These are phyloP conservation scores for Saccharomycopsis guyanensis DNA, from an alignment of 805 yeast genomes.

Conservation along the genomic window DNA sequence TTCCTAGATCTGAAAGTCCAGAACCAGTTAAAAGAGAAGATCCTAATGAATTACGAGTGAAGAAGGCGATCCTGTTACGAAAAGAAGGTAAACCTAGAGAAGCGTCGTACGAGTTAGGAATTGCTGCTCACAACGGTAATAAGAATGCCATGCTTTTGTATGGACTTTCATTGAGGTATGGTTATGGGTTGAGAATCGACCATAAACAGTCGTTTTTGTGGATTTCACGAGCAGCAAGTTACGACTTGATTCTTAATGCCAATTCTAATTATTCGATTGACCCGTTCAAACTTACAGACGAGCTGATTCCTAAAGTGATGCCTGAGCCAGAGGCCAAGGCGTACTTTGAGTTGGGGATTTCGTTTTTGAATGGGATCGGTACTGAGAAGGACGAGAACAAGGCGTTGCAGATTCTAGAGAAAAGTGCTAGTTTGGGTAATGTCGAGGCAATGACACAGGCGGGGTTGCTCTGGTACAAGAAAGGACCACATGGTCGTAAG, in stretches of 20 bases:
- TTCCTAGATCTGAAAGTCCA: not conserved
- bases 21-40: conserved; percentile 5
- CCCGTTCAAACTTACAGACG: conserved; percentile 29
- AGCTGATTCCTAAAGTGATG: conserved; percentile 30
- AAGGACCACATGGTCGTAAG: conserved; percentile 41
- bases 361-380: conserved; percentile 53
- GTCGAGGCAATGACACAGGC: conserved; percentile 62
- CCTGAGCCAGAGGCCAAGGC: conserved; percentile 43
- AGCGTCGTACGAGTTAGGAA: conserved; percentile 59
- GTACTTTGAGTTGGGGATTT: conserved; percentile 54
- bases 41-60: conserved; percentile 14
- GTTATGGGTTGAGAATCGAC: conserved; percentile 60
- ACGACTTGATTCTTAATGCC: conserved; percentile 26
- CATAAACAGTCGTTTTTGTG: conserved; percentile 48
- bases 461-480: conserved; percentile 59
- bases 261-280: conserved; percentile 25
- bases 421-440: conserved; percentile 61
- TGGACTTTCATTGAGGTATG: conserved; percentile 58
- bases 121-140: conserved; percentile 55
- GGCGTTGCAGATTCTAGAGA: conserved; percentile 53
- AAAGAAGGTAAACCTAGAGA: conserved; percentile 37
- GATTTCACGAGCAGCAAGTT: conserved; percentile 46
- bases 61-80: conserved; percentile 11
- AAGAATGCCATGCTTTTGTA: conserved; percentile 62
- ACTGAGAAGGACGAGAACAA: conserved; percentile 41